phyloP scores from a whole-genome alignment of 305 asterid species.

The Solanum hybrid region DNA sequence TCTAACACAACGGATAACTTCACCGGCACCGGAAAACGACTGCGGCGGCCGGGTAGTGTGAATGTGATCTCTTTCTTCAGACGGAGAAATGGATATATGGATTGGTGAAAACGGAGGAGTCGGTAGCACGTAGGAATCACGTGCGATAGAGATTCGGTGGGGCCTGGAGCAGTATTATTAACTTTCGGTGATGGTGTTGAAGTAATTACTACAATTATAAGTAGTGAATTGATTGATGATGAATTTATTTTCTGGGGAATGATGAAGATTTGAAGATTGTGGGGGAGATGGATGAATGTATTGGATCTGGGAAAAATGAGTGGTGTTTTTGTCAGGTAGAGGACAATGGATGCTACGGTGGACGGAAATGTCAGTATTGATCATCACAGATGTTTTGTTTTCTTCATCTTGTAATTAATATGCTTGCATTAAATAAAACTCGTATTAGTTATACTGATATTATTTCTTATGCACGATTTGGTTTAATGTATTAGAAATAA shows the following conservation, averaged over 20 bases:
- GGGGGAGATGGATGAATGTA: background rate
- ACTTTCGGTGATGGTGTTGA: slow-evolving; percentile 24
- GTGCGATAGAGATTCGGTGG: slow-evolving; percentile 19
- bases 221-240: background rate
- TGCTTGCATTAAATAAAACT: background rate
- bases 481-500: too few species aligned
- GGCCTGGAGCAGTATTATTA: background rate
- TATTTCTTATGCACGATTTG: too few species aligned
- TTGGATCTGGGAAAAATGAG: slow-evolving; percentile 34
- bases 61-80: background rate
- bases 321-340: background rate
- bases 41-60: background rate
- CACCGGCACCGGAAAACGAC: background rate
- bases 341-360: slow-evolving; percentile 7
- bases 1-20: background rate
- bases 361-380: slow-evolving; percentile 20
- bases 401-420: background rate
- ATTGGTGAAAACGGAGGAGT: background rate
- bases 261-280: slow-evolving; percentile 20
- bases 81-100: background rate
- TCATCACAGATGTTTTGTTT: slow-evolving; percentile 8
- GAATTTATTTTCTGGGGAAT: background rate
- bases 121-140: slow-evolving; percentile 28
- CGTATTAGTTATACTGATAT: background rate
- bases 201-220: background rate